Evolutionary conservation across 2,329 filamentous ascomycete species (phyloP).

Genomic region (Colletotrichum camelliae): DNA sequence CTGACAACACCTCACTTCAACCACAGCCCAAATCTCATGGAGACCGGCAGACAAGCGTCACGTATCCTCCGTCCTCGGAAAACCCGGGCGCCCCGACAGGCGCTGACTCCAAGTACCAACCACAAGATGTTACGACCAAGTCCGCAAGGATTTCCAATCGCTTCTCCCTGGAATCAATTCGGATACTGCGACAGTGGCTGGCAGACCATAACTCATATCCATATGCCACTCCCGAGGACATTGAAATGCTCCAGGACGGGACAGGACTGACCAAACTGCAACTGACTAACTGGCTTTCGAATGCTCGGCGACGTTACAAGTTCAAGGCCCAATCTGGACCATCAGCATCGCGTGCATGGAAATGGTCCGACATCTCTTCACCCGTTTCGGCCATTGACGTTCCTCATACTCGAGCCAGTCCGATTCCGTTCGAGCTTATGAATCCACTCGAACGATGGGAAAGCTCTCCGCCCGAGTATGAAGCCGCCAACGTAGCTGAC

Average conservation of each 20-base stretch:
- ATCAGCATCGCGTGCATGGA: not conserved
- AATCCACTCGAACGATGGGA: not conserved
- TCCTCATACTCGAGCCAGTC: not conserved
- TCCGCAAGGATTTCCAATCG: not conserved
- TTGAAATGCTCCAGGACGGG: not conserved
- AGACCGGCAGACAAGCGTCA: not conserved
- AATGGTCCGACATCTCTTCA: not conserved
- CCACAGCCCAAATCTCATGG: not conserved
- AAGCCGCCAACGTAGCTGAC: not conserved
- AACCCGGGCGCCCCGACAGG: accelerated
- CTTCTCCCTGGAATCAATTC: not conserved
- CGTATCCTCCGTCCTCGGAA: not conserved
- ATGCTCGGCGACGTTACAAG: not conserved
- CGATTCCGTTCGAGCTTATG: not conserved
- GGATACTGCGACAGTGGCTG: not conserved
- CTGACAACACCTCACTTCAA: not conserved
- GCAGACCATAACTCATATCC: not conserved
- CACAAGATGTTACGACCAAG: not conserved
- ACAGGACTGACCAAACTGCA: not conserved
- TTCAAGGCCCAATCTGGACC: not conserved
- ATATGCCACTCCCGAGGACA: not conserved
- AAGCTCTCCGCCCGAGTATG: not conserved
- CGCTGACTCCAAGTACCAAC: not conserved
- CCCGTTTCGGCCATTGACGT: accelerated
- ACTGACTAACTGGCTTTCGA: not conserved